Conservation (phyloP, 2,329 filamentous ascomycete genomes). For the Fusarium newnesense region DNA sequence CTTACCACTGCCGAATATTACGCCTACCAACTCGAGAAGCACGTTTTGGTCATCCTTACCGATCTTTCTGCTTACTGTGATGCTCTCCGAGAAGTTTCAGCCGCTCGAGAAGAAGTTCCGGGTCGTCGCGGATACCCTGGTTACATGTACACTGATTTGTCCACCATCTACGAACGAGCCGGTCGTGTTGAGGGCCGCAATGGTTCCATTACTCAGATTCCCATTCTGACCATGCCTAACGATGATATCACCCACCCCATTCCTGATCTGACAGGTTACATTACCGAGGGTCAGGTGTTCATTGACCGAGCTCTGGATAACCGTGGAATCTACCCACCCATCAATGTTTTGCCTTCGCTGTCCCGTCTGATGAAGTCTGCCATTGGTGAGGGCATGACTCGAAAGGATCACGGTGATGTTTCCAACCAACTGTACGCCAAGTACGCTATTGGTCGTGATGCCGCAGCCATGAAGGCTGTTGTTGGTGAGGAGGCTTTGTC, state of each 20-base stretch:
- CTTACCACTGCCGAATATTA: slow-evolving; percentile 99
- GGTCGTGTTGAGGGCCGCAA: slow-evolving; percentile 97
- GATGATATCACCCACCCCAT: slow-evolving; percentile 99
- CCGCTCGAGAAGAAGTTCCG: slow-evolving; percentile 97
- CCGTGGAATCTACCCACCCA: slow-evolving; percentile 97
- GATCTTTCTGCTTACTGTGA: slow-evolving; percentile 99
- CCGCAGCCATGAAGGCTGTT: slow-evolving; percentile 98
- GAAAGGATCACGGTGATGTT: slow-evolving; percentile 96
- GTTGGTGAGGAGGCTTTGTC: slow-evolving; percentile 98
- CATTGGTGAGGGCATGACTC: slow-evolving; percentile 96
- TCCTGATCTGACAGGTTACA: slow-evolving; percentile 98
- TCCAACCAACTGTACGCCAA: slow-evolving; percentile 99
- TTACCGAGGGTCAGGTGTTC: slow-evolving; percentile 99
- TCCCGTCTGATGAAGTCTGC: slow-evolving; percentile 99
- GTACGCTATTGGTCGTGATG: slow-evolving; percentile 98
- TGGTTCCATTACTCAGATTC: slow-evolving; percentile 98
- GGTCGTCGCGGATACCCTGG: slow-evolving; percentile 99
- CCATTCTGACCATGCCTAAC: slow-evolving; percentile 99
- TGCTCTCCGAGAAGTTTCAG: slow-evolving; percentile 97
- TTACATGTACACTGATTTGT: slow-evolving; percentile 99
- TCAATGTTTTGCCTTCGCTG: slow-evolving; percentile 97
- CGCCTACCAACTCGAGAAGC: slow-evolving; percentile 99
- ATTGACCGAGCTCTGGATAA: slow-evolving; percentile 94
- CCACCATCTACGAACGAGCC: slow-evolving; percentile 98
- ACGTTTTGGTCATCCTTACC: slow-evolving; percentile 98